Evolutionary conservation across 495 filamentous ascomycete species (phyloP), one percentile per base, ranked within the genome.

Genomic region (Evernia prunastri): DNA sequence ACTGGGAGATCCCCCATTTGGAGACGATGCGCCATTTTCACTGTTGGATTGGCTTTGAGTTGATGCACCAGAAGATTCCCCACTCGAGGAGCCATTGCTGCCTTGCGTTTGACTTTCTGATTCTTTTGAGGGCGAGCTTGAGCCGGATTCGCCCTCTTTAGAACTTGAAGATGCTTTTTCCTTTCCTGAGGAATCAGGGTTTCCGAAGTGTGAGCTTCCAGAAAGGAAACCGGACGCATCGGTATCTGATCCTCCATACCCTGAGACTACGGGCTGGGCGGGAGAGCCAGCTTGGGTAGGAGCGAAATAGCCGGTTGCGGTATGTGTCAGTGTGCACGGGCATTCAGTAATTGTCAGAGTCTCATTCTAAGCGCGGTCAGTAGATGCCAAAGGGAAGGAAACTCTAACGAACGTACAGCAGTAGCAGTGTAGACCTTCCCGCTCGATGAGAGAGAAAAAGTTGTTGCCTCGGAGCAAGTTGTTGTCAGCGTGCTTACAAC

Each of bases 381-480:
- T 31, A 53, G 25, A 53, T 11, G 6, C 31, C 13, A 5, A 18
- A 53, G 13, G 18, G 18, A 8, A 7, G 12, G 25, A 3, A 31
- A 7, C 1, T n/a, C n/a, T 1, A 15, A 29, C 13, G 6, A 11
- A 54, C 51, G 3, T 54, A 54, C 51, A 3, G 2, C 51, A 33
- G 51, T 33, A 54, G 51, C 51, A 33, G 13, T 54, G 51, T 54
- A 54, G 51, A 54, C 51, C 51, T 17, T 54, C 0, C 51, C 51
- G 8, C 51, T 54, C 20, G 58, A 23, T 12, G 37, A 40, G 15
- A 42, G 58, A 42, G 33, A 59, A 17, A 45, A 59, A 13, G 35
- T 35, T 6, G 43, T 45, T 1, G 58, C 18, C 27, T 20, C 40
- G 36, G 58, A 47, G 15, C 23, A 47, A 36, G 23, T 47, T 8